Base-by-base conservation (phyloP, 2,329 filamentous ascomycete species). In the Byssoonygena ceratinophila region DNA sequence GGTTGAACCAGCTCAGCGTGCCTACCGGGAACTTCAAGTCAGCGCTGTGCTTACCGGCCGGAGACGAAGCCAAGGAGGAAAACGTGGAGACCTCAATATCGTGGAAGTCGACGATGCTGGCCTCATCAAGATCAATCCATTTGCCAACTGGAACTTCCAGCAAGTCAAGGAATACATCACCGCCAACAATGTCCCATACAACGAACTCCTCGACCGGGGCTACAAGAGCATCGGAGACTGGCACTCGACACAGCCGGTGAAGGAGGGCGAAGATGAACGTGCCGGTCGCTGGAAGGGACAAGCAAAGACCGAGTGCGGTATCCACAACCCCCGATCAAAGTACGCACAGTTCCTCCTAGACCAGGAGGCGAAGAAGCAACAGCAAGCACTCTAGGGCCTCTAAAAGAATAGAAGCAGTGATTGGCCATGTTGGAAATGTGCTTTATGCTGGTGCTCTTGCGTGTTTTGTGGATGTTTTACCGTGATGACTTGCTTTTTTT, bases 191-290 rank as follows among this genome's bases (percentile, higher is more conserved):
- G 89, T 98, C 3, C 92, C 92, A 0, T 97, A 95, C 77, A 98
- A 98, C 68, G 82, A 79, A 57, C 80, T 98, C 27, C 79, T 98
- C 44, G 87, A 96, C 72, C 78, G 76, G 55, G 92, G 92, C n/a
- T 98, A 98, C 79, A 96, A 97, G 79, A 95, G 88, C 59, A 79
- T 98, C 57, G 92, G 92, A 57, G 92, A 98, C 76, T 97, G 90
- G 87, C 92, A 98, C 77, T 95, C 89, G 47, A 98, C 92, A 3
- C 84, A 82, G 61, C 90, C 92, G 11, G 89, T 97, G 56, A 82
- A 78, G 58, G 88, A 91, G 54, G 87, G 87, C 59, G 92, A 98
- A 72, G 92, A 97, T 64, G 92, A 98, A 80, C 84, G 92, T 48
- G 85, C 92, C 7, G 92, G 92, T 54, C 84, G 92, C 60, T 98